Evolutionary conservation across 2,329 filamentous ascomycete genomes (phyloP), one percentile per base, ranked within the genome.

Genomic region (Camillea tinctor): DNA sequence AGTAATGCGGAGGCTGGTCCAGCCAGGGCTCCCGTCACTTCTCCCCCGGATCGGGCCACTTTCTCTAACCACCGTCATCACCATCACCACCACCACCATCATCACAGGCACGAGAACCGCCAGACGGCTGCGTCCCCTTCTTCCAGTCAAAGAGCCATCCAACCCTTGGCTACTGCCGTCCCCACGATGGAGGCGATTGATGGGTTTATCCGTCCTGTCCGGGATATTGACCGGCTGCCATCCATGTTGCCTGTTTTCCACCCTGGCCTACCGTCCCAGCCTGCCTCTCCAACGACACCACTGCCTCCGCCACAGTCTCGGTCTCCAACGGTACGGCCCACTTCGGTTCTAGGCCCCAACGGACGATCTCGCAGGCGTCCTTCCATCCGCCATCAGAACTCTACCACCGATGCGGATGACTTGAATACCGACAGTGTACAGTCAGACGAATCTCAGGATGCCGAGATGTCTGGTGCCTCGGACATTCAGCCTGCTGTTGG

Each of bases 401-500:
- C 94, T 19, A 95, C 91, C n/a, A 91, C 88, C 5, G 94, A 97
- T 66, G 87, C 88, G 7, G 93, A 98, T 70, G 94, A 97, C 73
- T 84, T 90, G 63, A 92, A 92, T 70, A 87, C 88, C 11, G 94
- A 98, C 64, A 93, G 94, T 69, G 86, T 89, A 70, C 85, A 87
- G 19, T 91, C 89, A n/a, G 91, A 93, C 67, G 89, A 89, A 67
- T 88, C 90, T 21, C 85, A 88, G 19, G 89, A 91, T 73, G 85
- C 88, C 36, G 91, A 92, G 57, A 91, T 93, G 76, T 86, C 94
- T 60, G 91, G 90, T 3, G 90, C 92, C 23, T 84, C 88, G 19
- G 92, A 92, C 64, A 88, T 96, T 17, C 90, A 93, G 69, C 87
- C 89, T 15, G 84, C 90, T 48, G 93, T 97, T 67, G 90, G 90